Evolutionary conservation across 2,329 filamentous ascomycete species (phyloP), one percentile per base, ranked within the genome.

Genomic region (Knufia petricola): DNA sequence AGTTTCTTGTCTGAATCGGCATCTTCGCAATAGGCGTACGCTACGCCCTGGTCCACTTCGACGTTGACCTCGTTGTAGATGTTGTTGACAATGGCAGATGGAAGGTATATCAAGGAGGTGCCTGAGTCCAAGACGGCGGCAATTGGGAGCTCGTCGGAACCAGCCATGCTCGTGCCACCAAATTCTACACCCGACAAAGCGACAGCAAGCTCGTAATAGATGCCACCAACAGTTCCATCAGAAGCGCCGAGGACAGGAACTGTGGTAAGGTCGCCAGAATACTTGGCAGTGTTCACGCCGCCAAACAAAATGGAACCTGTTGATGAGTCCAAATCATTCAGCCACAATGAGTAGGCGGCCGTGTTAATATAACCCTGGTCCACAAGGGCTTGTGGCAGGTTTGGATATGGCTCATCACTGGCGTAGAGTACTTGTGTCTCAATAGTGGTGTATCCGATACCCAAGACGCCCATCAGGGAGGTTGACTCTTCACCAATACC

Each of bases 391-490:
- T 76, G 73, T 1, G 84, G 84, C 4, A 89, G 69, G 62, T 88
- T 89, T 37, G 78, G 65, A 64, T 89, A 89, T 0, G 76, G 50
- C 3, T 66, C 50, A 50, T 70, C 64, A 4, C 74, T 59, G 45
- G 61, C 59, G 71, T 75, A 54, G 45, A 74, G 74, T 39, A 85
- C 78, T 57, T 83, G 79, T 10, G 84, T 85, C 66, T 95, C 89
- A 63, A 94, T 92, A 55, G 74, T 64, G 0, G 75, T 63, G 63
- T 95, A 95, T 4, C 89, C 89, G 52, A 96, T 84, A 15, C 89
- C 89, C 17, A 95, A 66, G 36, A 96, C 87, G 32, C 86, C 86
- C 63, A 94, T 78, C 24, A 62, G 49, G 3, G 77, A 79, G 36
- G 58, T 69, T 2, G 78, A 81, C 0, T 54, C 52, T 57, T 78